Conservation (phyloP, 352 stramenopile genomes). For the Globisporangium radiosum region DNA sequence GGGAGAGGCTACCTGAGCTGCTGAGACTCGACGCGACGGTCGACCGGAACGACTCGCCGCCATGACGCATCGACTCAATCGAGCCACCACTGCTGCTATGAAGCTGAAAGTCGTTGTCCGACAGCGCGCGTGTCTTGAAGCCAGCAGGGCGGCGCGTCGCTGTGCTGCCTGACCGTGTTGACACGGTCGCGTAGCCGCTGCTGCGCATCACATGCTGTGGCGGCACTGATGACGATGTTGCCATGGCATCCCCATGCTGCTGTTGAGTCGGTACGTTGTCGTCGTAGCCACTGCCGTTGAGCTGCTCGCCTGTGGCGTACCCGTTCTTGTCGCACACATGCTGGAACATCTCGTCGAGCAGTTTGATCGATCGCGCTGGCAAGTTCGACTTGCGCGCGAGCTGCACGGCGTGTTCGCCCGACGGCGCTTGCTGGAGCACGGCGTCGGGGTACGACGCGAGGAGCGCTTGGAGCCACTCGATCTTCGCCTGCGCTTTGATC, state of each 20-base stretch:
- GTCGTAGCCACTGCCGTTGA: neutral
- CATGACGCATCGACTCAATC: conserved; percentile 1
- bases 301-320: conserved; percentile 21
- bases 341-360: conserved; percentile 85
- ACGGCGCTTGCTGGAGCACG: conserved; percentile 65
- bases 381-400: conserved; percentile 57
- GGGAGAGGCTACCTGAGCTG: neutral
- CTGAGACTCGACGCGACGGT: conserved; percentile 17
- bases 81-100: neutral
- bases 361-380: conserved; percentile 50
- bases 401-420: conserved; percentile 70
- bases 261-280: neutral
- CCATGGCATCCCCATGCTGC: too few relatives aligned
- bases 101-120: conserved; percentile 55
- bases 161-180: neutral
- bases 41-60: conserved; percentile 16
- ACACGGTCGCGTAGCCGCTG: conserved; percentile 7
- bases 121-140: conserved; percentile 55
- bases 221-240: neutral
- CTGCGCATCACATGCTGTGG: conserved; percentile 3
- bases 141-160: neutral
- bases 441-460: conserved; percentile 78
- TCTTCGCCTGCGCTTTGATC: conserved; percentile 81
- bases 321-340: conserved; percentile 72
- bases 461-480: conserved; percentile 83